Conservation (phyloP, 106 monocot species). For the Phalaenopsis aphrodite region DNA sequence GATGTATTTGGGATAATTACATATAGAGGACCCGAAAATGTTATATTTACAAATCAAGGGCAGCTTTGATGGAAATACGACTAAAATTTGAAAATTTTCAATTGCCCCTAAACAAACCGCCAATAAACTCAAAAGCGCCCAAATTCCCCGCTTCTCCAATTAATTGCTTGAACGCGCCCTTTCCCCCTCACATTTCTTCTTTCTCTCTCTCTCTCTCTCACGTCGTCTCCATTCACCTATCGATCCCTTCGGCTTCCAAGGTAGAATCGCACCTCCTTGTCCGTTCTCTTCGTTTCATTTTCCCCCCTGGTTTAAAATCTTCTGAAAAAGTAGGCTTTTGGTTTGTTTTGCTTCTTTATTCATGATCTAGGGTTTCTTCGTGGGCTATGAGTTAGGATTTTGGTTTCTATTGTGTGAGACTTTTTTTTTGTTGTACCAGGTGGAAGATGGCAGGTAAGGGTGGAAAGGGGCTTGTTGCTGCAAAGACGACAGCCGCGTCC, state of each 20-base stretch:
- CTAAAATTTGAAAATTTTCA: neutral
- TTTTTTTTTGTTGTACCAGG: no score
- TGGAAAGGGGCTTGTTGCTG: conserved; percentile 48
- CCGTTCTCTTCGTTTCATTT: neutral
- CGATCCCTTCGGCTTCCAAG: neutral
- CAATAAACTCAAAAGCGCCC: neutral
- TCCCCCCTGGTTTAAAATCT: no score
- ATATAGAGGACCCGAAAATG: no score
- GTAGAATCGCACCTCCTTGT: neutral
- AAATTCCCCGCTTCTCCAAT: neutral
- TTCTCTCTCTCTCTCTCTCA: neutral
- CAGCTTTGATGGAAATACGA: neutral
- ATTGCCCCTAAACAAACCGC: neutral
- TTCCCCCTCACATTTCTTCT: neutral
- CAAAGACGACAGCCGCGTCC: conserved; percentile 34
- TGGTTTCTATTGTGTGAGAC: neutral
- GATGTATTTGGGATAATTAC: no score
- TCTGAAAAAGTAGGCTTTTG: neutral
- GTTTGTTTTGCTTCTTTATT: neutral
- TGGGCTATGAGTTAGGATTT: neutral
- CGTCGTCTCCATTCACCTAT: neutral
- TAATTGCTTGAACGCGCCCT: neutral
- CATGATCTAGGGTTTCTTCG: neutral
- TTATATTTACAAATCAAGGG: no score
- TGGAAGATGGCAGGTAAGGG: conserved; percentile 51